These are phyloP conservation scores for Suhomyces coccinellae DNA, from an alignment of 1,139 yeast genomes.

Conservation along the genomic window DNA sequence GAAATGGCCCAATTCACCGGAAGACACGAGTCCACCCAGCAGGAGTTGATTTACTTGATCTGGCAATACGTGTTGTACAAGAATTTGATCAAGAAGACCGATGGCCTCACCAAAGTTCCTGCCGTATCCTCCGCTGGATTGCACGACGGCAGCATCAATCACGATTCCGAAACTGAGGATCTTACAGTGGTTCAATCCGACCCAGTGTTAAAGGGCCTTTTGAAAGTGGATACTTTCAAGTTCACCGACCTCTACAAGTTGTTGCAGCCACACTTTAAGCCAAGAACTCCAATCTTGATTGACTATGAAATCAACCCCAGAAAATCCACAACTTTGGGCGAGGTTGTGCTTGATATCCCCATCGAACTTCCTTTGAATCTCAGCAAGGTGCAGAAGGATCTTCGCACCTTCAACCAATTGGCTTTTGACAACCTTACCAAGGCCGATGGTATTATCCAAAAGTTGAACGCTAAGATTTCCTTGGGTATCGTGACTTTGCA, in stretches of 20 bases:
- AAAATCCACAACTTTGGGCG: slow-evolving; percentile 78
- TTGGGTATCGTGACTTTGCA: slow-evolving; percentile 67
- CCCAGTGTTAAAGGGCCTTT: slow-evolving; percentile 57
- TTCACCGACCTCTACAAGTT: slow-evolving; percentile 76
- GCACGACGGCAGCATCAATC: slow-evolving; percentile 14
- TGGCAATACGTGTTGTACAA: slow-evolving; percentile 89
- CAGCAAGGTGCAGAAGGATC: slow-evolving; percentile 37
- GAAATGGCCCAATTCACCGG: slow-evolving; percentile 71
- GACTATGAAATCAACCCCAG: slow-evolving; percentile 77
- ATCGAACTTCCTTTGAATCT: slow-evolving; percentile 56
- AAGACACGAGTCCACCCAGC: slow-evolving; percentile 74
- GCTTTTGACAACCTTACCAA: slow-evolving; percentile 41
- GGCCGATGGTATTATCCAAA: slow-evolving; percentile 53
- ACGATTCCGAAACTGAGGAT: slow-evolving; percentile 32
- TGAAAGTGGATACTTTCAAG: slow-evolving; percentile 53
- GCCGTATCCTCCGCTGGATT: slow-evolving; percentile 33
- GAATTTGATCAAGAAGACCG: slow-evolving; percentile 54
- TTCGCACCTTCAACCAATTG: slow-evolving; percentile 39
- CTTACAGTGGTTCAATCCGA: slow-evolving; percentile 64
- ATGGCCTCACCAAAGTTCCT: slow-evolving; percentile 35
- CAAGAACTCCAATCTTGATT: slow-evolving; percentile 75
- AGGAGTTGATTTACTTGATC: slow-evolving; percentile 77
- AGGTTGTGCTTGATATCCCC: slow-evolving; percentile 71
- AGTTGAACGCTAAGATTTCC: slow-evolving; percentile 60
- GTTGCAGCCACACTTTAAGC: slow-evolving; percentile 59